phyloP scores from a whole-genome alignment of 768 basidiomycete genomes.

The Hygrophoropsis aurantiaca region DNA sequence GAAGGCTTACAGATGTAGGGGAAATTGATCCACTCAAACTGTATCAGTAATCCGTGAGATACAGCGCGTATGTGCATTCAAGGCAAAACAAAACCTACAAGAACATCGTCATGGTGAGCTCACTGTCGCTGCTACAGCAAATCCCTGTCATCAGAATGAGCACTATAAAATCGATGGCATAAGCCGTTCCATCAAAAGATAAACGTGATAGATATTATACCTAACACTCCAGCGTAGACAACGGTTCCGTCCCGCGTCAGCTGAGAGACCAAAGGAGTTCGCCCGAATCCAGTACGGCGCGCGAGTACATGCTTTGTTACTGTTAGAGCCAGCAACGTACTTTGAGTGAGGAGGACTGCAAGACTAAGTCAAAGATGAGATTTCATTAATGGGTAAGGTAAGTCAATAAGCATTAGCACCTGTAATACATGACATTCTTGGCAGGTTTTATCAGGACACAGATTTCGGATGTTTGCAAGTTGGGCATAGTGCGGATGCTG shows the following conservation, averaged over 20 bases:
- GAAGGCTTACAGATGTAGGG: conserved; percentile 15
- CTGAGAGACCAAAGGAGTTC: conserved; percentile 38
- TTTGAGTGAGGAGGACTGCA: conserved; percentile 35
- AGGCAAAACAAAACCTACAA: conserved; percentile 2
- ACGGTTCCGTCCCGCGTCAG: conserved; percentile 47
- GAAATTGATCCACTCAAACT: conserved; percentile 15
- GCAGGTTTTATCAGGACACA: conserved; percentile 4
- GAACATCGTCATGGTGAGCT: conserved; percentile 3
- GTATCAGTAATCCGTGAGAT: conserved; percentile 5
- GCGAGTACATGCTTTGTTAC: conserved; percentile 34
- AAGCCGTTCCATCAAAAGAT: not conserved
- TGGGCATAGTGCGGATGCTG: conserved; percentile 27
- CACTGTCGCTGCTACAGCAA: not conserved
- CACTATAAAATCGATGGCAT: conserved; percentile 5
- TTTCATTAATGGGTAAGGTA: too few species aligned
- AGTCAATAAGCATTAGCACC: not conserved
- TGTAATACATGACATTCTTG: not conserved
- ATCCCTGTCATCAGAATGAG: not conserved
- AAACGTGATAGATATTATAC: conserved; percentile 20
- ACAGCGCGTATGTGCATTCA: not conserved
- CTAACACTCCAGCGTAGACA: conserved; percentile 40
- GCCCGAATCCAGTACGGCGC: conserved; percentile 38
- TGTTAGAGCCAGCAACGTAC: conserved; percentile 39
- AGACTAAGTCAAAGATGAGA: conserved; percentile 16
- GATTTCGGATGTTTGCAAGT: conserved; percentile 11